A percentile compares a stretch with the other conserved stretches of the same genome.
Evolutionary conservation across 306 rosid species (phyloP).

Genomic region (Begonia loranthoides): DNA sequence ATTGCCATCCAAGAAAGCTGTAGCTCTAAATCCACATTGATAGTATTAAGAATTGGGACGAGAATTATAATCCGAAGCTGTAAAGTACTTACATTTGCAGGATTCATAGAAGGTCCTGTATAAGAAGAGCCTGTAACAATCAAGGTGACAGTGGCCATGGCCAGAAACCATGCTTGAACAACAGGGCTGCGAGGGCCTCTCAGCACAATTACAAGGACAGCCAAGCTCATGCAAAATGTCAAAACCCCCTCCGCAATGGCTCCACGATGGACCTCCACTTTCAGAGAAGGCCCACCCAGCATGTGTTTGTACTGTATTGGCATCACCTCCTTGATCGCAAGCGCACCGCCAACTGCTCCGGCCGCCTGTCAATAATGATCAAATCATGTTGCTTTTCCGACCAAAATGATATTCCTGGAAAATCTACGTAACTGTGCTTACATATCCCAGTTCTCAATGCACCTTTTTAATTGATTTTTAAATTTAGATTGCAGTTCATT

Average conservation of each 20-base stretch:
- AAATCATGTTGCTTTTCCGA: background rate
- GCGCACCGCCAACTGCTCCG: conserved; percentile 78
- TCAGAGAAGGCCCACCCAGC: conserved; percentile 78
- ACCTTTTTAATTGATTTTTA: too few species aligned
- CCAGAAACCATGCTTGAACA: conserved; percentile 47
- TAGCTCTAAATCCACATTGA: too few species aligned
- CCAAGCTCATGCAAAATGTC: conserved; percentile 60
- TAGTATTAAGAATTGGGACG: too few species aligned
- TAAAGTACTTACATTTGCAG: conserved; percentile 60
- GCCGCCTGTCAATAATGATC: conserved; percentile 33
- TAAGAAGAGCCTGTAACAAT: conserved; percentile 49
- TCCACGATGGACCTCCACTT: conserved; percentile 77
- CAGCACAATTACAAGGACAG: conserved; percentile 53
- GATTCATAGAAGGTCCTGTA: conserved; percentile 91
- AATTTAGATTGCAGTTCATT: too few species aligned
- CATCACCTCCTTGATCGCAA: conserved; percentile 60
- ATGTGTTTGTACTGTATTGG: conserved; percentile 49
- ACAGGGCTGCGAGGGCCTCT: conserved; percentile 56
- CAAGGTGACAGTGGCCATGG: conserved; percentile 37
- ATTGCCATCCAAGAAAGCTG: too few species aligned
- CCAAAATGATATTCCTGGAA: background rate
- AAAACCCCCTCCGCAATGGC: conserved; percentile 67
- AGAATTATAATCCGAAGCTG: too few species aligned
- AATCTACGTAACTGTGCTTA: background rate
- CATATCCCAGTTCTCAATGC: too few species aligned